phyloP scores from a whole-genome alignment of 192 early-diverging fungal genomes.

The Backusella tuberculispora region DNA sequence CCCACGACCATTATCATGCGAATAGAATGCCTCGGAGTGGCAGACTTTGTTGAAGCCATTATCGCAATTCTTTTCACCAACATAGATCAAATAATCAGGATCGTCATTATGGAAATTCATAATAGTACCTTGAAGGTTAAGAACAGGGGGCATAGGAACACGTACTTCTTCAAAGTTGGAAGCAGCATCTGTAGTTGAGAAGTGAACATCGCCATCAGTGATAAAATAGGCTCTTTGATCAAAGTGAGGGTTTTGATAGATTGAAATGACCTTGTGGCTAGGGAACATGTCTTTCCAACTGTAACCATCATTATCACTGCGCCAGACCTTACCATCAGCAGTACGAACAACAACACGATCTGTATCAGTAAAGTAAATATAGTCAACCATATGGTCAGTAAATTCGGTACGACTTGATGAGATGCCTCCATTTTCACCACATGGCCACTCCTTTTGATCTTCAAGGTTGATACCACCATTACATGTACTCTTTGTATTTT shows the following conservation, averaged over 20 bases:
- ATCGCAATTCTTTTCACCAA: constrained; percentile 63
- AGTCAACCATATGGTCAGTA: constrained; percentile 38
- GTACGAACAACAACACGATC: constrained; percentile 56
- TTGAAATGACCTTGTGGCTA: constrained; percentile 45
- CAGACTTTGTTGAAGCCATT: constrained; percentile 55
- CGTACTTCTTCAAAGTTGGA: constrained; percentile 58
- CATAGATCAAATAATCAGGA: constrained; percentile 80
- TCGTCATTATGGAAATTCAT: constrained; percentile 87
- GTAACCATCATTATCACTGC: constrained; percentile 68
- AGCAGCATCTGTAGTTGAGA: constrained; percentile 66
- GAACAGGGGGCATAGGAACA: constrained; percentile 64
- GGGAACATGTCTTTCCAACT: constrained; percentile 53
- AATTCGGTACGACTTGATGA: constrained; percentile 29
- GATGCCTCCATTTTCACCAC: constrained; percentile 55
- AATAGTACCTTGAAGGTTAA: constrained; percentile 53
- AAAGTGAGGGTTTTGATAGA: constrained; percentile 68
- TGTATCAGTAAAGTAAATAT: constrained; percentile 45
- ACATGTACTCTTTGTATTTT: constrained; percentile 76
- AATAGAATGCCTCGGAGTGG: constrained; percentile 72
- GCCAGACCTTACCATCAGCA: constrained; percentile 49
- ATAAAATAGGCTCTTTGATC: constrained; percentile 65
- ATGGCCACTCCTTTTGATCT: constrained; percentile 65
- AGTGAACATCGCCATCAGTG: constrained; percentile 48
- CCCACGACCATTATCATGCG: constrained; percentile 67
- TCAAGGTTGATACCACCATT: constrained; percentile 69